Conservation (phyloP, 2,329 filamentous ascomycete genomes). For the Phialophora expanda region DNA sequence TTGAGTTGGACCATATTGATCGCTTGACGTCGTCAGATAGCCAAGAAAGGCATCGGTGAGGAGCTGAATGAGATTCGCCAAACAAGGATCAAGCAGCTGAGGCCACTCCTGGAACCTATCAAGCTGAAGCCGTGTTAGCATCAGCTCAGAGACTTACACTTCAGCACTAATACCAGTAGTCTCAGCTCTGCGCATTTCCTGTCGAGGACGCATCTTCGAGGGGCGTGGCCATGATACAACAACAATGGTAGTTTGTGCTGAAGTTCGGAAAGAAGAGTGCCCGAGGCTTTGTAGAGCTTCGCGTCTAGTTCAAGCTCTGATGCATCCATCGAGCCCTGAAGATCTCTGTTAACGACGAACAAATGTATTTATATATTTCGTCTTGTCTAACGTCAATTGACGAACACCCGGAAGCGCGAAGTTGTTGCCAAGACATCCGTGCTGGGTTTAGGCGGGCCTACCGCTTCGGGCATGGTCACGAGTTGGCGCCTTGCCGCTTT, state of each 20-base stretch:
- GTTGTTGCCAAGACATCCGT: not conserved
- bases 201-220: conserved; percentile 23
- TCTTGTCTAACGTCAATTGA: too few species aligned
- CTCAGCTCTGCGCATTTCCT: conserved; percentile 31
- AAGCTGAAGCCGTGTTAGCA: conserved; percentile 54
- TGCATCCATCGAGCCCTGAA: conserved; percentile 48
- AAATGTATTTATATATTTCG: too few species aligned
- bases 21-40: conserved; percentile 39
- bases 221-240: conserved; percentile 41
- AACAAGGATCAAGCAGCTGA: conserved; percentile 84
- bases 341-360: not conserved
- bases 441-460: not conserved
- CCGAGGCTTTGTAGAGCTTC: conserved; percentile 54
- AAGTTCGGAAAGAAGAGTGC: conserved; percentile 51
- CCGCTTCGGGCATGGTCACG: not conserved
- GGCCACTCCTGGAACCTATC: conserved; percentile 95
- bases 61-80: conserved; percentile 74
- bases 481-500: too few species aligned
- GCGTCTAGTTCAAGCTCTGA: conserved; percentile 50
- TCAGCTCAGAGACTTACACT: not conserved
- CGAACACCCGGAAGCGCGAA: too few species aligned
- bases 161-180: conserved; percentile 33
- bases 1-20: conserved; percentile 35
- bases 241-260: conserved; percentile 50
- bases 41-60: conserved; percentile 75